phyloP scores from a whole-genome alignment of 2,329 filamentous ascomycete genomes.

The Phialophora verrucosa region DNA sequence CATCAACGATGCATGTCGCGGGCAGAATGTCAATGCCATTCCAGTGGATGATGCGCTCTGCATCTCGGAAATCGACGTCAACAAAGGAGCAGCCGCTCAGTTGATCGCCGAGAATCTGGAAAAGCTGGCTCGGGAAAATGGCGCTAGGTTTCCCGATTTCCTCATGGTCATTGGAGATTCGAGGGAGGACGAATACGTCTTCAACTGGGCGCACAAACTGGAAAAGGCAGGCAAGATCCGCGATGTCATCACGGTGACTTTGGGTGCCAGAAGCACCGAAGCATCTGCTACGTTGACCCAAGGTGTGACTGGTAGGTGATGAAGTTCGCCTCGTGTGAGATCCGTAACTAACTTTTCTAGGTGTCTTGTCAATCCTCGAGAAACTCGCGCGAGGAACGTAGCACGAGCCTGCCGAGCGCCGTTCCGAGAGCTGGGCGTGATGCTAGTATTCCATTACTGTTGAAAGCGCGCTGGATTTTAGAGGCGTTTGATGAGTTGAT shows the following conservation, averaged over 20 bases:
- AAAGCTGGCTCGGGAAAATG: constrained; percentile 56
- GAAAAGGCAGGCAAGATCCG: constrained; percentile 63
- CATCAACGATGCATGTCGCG: constrained; percentile 90
- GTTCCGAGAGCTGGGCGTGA: constrained; percentile 1
- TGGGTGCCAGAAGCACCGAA: constrained; percentile 87
- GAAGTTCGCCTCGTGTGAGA: not conserved
- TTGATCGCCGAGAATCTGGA: constrained; percentile 69
- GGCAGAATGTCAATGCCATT: constrained; percentile 81
- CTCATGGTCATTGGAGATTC: constrained; percentile 88
- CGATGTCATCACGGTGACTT: constrained; percentile 81
- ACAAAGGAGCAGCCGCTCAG: constrained; percentile 81
- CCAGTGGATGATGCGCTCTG: constrained; percentile 79
- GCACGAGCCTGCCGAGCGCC: not conserved
- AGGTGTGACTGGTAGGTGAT: constrained; percentile 76
- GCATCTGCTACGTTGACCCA: constrained; percentile 85
- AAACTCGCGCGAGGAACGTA: constrained; percentile 23
- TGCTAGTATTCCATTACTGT: not conserved
- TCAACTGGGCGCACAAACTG: constrained; percentile 88
- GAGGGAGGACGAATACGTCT: constrained; percentile 90
- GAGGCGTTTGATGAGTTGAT: not conserved
- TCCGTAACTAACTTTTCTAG: constrained; percentile 12
- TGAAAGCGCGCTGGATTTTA: not conserved
- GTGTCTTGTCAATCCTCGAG: constrained; percentile 34
- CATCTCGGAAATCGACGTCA: constrained; percentile 84
- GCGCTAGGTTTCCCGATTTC: constrained; percentile 69